Percentiles rank a stretch among this genome's conserved stretches.
phyloP scores from a whole-genome alignment of 345 rosid genomes.

The Citrus unshiu region DNA sequence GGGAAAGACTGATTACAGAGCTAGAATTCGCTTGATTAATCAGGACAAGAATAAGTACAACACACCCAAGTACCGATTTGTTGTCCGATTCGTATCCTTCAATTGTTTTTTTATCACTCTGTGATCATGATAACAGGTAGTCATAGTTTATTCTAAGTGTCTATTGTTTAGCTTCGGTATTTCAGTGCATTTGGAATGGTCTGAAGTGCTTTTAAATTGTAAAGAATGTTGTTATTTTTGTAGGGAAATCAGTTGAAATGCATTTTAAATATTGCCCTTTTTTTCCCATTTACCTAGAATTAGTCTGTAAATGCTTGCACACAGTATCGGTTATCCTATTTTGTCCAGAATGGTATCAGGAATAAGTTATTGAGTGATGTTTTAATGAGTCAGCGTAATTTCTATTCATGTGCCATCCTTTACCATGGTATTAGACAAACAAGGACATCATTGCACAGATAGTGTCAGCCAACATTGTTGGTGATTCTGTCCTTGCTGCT shows the following conservation, averaged over 20 bases:
- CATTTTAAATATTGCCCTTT: too few relatives aligned
- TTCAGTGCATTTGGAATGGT: not conserved
- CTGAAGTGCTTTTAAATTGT: not conserved
- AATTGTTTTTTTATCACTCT: not conserved
- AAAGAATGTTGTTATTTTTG: too few relatives aligned
- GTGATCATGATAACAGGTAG: not conserved
- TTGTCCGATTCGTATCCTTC: slow-evolving; percentile 73
- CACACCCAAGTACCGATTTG: slow-evolving; percentile 78
- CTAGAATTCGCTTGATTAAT: slow-evolving; percentile 75
- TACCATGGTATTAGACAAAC: slow-evolving; percentile 46
- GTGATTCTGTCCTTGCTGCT: slow-evolving; percentile 58
- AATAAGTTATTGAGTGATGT: not conserved
- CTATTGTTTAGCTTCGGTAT: not conserved
- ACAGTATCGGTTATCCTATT: not conserved
- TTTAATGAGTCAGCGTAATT: not conserved
- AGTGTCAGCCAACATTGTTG: slow-evolving; percentile 48
- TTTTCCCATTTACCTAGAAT: not conserved
- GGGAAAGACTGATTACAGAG: slow-evolving; percentile 89
- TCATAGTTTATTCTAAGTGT: not conserved
- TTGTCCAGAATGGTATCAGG: not conserved
- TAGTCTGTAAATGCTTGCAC: not conserved
- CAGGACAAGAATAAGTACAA: slow-evolving; percentile 84
- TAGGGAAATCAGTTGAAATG: not conserved
- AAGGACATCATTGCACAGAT: slow-evolving; percentile 64
- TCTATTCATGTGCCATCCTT: slow-evolving; percentile 8